A percentile compares a stretch with the other conserved stretches of the same genome.
Evolutionary conservation across 139 green algal genomes (phyloP).

Genomic region (Eudorina sp.): DNA sequence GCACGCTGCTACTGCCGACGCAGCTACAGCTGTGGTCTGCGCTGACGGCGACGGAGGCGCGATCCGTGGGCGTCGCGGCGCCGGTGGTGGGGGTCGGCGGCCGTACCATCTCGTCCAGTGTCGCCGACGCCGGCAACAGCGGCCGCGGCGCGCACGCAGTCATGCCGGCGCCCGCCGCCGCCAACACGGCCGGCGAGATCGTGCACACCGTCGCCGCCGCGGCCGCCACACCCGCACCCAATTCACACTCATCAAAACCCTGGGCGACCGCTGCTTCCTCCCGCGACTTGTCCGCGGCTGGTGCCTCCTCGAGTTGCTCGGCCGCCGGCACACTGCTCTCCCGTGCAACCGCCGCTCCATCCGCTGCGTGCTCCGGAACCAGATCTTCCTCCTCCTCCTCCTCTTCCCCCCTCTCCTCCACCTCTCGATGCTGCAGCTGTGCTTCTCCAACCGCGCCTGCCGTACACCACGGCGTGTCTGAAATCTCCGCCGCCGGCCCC

Average conservation of each 20-base stretch:
- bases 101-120: neutral
- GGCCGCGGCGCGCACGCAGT: neutral
- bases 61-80: neutral
- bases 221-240: neutral
- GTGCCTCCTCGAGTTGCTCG: too few species aligned
- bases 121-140: neutral
- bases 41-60: conserved; percentile 13
- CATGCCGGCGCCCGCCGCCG: neutral
- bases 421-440: too few species aligned
- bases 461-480: too few species aligned
- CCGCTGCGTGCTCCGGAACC: too few species aligned
- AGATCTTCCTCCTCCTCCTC: too few species aligned
- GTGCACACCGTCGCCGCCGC: neutral
- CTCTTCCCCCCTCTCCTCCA: too few species aligned
- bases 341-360: too few species aligned
- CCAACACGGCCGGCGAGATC: neutral
- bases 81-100: neutral
- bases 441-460: too few species aligned
- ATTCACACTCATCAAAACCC: too few species aligned
- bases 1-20: neutral
- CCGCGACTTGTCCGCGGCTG: too few species aligned
- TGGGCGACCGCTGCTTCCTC: too few species aligned
- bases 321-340: too few species aligned
- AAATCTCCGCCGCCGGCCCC: neutral
- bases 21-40: neutral